These are phyloP conservation scores for Trifolium pratense DNA, from an alignment of 306 rosid genomes.

Conservation along the genomic window DNA sequence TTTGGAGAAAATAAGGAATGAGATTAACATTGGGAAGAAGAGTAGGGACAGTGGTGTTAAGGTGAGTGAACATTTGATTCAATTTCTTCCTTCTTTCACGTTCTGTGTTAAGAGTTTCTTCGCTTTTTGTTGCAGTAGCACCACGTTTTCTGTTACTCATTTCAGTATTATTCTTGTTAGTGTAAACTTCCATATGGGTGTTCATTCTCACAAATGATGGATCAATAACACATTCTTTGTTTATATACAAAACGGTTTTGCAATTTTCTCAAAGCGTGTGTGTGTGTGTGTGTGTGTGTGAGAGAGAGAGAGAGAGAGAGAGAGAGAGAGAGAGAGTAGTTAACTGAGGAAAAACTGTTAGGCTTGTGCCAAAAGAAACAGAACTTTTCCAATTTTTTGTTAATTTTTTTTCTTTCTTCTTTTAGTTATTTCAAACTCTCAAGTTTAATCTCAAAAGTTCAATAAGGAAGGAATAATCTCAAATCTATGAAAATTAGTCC, in stretches of 20 bases:
- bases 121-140: not conserved
- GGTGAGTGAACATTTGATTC: slow-evolving; percentile 43
- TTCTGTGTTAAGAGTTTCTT: slow-evolving; percentile 33
- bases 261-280: not conserved
- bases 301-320: not conserved
- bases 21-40: slow-evolving; percentile 34
- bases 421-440: not conserved
- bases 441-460: too few species aligned
- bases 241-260: slow-evolving; percentile 33
- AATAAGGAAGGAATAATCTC: too few species aligned
- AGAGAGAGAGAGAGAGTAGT: not conserved
- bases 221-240: not conserved
- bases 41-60: slow-evolving; percentile 43
- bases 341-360: slow-evolving; percentile 13
- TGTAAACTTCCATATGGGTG: slow-evolving; percentile 1
- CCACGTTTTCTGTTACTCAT: slow-evolving; percentile 37
- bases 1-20: not conserved
- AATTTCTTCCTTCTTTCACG: slow-evolving; percentile 48
- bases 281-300: not conserved
- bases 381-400: not conserved
- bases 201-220: not conserved
- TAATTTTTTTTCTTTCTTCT: not conserved
- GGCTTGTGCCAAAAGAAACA: slow-evolving; percentile 10
- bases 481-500: too few species aligned
- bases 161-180: not conserved